Percentiles rank a stretch among this genome's conserved stretches.
phyloP scores from a whole-genome alignment of 306 rosid genomes.

The Amphicarpaea edgeworthii region DNA sequence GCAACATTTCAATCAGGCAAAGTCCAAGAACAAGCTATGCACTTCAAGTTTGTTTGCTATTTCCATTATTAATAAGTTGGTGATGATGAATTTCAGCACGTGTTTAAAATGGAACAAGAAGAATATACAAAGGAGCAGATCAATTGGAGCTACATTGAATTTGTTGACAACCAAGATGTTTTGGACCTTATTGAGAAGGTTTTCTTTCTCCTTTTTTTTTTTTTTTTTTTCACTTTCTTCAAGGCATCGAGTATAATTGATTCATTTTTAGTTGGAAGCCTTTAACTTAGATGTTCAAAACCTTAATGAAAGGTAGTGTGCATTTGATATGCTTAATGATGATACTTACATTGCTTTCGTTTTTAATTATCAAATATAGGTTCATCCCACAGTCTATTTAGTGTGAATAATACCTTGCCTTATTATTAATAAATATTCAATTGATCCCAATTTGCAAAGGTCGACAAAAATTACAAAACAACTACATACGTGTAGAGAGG shows the following conservation, averaged over 20 bases:
- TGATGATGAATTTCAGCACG: slow-evolving; percentile 71
- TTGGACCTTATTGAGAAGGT: slow-evolving; percentile 98
- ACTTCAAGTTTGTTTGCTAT: slow-evolving; percentile 42
- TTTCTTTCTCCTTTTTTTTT: slow-evolving; percentile 43
- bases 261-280: slow-evolving; percentile 40
- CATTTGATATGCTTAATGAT: slow-evolving; percentile 37
- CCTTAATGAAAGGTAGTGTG: slow-evolving; percentile 16
- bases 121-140: slow-evolving; percentile 97
- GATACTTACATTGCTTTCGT: slow-evolving; percentile 15
- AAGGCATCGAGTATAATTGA: slow-evolving; percentile 30
- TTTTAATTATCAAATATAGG: slow-evolving; percentile 10
- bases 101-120: slow-evolving; percentile 99
- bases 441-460: slow-evolving; percentile 28
- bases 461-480: background rate
- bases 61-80: slow-evolving; percentile 42
- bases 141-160: slow-evolving; percentile 98
- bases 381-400: slow-evolving; percentile 22
- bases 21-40: slow-evolving; percentile 44
- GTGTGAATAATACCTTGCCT: background rate
- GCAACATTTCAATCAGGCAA: slow-evolving; percentile 98
- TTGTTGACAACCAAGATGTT: slow-evolving; percentile 97
- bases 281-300: slow-evolving; percentile 5
- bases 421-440: slow-evolving; percentile 18
- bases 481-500: background rate
- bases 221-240: slow-evolving; percentile 22